Evolutionary conservation across 2,329 filamentous ascomycete genomes (phyloP), one percentile per base, ranked within the genome.

Genomic region (Ceratocystis huliohia): DNA sequence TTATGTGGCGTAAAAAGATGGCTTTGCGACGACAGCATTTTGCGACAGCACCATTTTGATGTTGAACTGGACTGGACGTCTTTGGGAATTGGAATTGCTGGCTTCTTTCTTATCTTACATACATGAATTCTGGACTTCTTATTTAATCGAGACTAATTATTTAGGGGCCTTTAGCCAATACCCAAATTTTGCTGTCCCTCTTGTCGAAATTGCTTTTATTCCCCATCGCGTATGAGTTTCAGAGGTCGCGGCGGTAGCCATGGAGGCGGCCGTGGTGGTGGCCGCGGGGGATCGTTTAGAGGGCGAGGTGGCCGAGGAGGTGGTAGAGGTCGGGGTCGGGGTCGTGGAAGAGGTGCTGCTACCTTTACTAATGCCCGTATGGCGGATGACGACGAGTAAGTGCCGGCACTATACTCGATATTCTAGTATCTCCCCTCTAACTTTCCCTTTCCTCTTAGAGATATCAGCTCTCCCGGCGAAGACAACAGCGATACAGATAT

Each of bases 301-400:
- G 63, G 62, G 8, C 13, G 63, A 2, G 41, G 63, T 10, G 20
- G 65, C 17, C 8, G 61, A 63, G 69, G 22, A 64, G 65, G 46
- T 50, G 50, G 63, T 7, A 22, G 69, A 59, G 65, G 67, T 1
- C 72, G 76, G 66, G 73, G 73, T 70, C 66, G 75, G 72, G 64
- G 70, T 75, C 62, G 76, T 74, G 69, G 68, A 41, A 61, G 69
- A 37, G 67, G 70, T 65, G 75, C 74, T 22, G 75, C 74, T 41
- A 75, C 75, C 45, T 82, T 82, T 68, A 76, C 79, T 69, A 78
- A 74, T 66, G 75, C 76, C 20, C 76, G 81, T 69, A 68, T 82
- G 65, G 78, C 78, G 56, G 75, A 79, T 63, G 53, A 57, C 53
- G 57, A 64, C 37, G 75, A 76, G 73, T 78, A 73, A 66, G 76